Conservation (phyloP, 1,284 basidiomycete genomes). For the Ustanciosporium gigantosporum region DNA sequence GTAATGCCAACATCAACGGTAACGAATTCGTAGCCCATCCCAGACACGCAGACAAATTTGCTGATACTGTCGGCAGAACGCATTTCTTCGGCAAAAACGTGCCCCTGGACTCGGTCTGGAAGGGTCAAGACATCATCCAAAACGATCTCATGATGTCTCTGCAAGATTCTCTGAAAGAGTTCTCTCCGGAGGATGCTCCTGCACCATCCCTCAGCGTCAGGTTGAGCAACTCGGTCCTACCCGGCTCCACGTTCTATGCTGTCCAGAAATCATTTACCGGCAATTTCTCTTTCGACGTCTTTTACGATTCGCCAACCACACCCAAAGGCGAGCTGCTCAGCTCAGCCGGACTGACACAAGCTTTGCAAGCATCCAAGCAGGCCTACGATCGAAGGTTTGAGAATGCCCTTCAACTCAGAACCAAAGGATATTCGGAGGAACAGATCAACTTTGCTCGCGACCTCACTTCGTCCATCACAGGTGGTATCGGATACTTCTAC, state of each 20-base stretch:
- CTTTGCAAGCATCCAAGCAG: conserved; percentile 71
- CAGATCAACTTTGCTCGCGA: conserved; percentile 78
- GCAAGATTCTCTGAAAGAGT: conserved; percentile 67
- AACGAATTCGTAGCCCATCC: conserved; percentile 16
- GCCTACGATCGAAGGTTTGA: conserved; percentile 74
- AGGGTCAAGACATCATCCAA: conserved; percentile 78
- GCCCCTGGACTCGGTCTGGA: conserved; percentile 74
- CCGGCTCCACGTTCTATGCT: conserved; percentile 77
- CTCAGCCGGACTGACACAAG: conserved; percentile 66
- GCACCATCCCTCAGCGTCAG: conserved; percentile 78
- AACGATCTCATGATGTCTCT: conserved; percentile 70
- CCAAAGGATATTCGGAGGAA: conserved; percentile 57
- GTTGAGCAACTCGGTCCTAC: conserved; percentile 73
- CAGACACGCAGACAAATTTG: conserved; percentile 68
- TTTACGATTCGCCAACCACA: conserved; percentile 73
- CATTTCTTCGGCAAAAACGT: conserved; percentile 73
- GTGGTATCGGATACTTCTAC: conserved; percentile 91
- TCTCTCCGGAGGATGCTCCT: conserved; percentile 66
- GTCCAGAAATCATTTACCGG: conserved; percentile 81
- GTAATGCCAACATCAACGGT: conserved; percentile 64
- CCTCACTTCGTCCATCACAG: conserved; percentile 83
- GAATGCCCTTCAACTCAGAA: conserved; percentile 70
- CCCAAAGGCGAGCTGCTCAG: conserved; percentile 69
- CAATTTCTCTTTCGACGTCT: conserved; percentile 81
- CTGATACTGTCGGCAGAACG: conserved; percentile 71